A percentile compares a stretch with the other conserved stretches of the same genome.
These are phyloP conservation scores for Pseudogymnoascus sp. DNA, from an alignment of 2,329 filamentous ascomycete species.

Conservation along the genomic window DNA sequence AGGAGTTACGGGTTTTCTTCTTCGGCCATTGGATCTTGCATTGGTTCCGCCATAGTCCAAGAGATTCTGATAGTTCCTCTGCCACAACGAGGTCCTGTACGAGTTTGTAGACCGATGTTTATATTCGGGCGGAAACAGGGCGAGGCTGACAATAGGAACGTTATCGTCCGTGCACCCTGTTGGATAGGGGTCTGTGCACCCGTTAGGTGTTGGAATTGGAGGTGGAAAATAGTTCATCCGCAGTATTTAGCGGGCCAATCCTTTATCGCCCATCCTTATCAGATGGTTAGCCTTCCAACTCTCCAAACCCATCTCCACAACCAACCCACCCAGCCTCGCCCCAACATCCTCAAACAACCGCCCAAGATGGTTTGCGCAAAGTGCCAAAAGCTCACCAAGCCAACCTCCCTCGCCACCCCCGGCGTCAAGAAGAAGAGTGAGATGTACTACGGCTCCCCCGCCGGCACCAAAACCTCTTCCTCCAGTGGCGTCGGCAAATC, in stretches of 20 bases:
- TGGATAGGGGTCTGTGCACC: background rate
- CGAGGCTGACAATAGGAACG: background rate
- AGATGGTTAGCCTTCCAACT: background rate
- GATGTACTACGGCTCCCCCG: constrained; percentile 56
- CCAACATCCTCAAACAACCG: background rate
- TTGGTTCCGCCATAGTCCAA: background rate
- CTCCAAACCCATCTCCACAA: background rate
- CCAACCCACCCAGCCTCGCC: background rate
- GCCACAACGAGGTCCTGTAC: background rate
- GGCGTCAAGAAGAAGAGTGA: constrained; percentile 61
- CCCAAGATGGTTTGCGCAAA: constrained; percentile 55
- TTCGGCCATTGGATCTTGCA: background rate
- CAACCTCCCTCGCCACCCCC: constrained; percentile 55
- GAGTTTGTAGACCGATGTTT: background rate
- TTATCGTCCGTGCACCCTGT: background rate
- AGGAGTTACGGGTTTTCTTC: background rate
- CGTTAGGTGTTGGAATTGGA: background rate
- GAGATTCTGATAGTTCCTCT: background rate
- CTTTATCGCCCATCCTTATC: background rate
- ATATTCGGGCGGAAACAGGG: background rate
- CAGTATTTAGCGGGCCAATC: background rate
- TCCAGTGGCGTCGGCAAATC: constrained; percentile 29
- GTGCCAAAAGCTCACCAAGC: constrained; percentile 54
- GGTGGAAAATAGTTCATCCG: background rate
- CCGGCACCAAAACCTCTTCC: constrained; percentile 25